Evolutionary conservation across 1,284 basidiomycete genomes (phyloP).

Genomic region (Sporisorium reilianum): DNA sequence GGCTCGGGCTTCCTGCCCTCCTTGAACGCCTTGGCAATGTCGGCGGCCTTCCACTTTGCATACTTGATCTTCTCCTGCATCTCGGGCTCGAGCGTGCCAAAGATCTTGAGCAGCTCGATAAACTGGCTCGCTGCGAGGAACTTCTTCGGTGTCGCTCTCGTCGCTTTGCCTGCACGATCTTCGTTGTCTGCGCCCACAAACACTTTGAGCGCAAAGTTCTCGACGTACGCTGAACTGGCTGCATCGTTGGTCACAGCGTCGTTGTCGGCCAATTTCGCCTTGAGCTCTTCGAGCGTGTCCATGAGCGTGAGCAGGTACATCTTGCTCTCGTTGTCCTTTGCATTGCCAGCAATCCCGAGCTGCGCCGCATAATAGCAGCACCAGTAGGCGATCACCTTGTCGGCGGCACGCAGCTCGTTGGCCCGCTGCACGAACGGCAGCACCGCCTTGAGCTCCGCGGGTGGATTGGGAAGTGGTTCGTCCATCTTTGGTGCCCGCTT

Average conservation of each 20-base stretch:
- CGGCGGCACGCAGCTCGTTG: conserved; percentile 82
- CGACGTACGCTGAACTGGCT: conserved; percentile 86
- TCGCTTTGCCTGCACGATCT: conserved; percentile 81
- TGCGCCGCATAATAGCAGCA: conserved; percentile 92
- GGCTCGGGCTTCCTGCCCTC: conserved; percentile 72
- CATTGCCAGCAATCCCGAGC: conserved; percentile 80
- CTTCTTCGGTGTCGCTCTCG: conserved; percentile 84
- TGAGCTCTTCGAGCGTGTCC: conserved; percentile 83
- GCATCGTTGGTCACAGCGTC: conserved; percentile 87
- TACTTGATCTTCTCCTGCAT: conserved; percentile 84
- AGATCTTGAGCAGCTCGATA: conserved; percentile 82
- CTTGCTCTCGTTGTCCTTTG: conserved; percentile 74
- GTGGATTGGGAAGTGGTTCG: conserved; percentile 44
- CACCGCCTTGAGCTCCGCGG: conserved; percentile 72
- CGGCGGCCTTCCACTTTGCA: conserved; percentile 91
- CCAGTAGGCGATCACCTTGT: conserved; percentile 93
- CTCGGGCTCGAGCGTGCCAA: conserved; percentile 72
- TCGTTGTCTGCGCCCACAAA: conserved; percentile 91
- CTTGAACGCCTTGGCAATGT: conserved; percentile 87
- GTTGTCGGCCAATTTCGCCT: conserved; percentile 78
- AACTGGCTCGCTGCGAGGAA: conserved; percentile 89
- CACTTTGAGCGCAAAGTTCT: conserved; percentile 91
- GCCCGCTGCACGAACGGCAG: conserved; percentile 88
- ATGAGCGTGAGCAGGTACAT: conserved; percentile 81
- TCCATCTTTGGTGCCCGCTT: conserved; percentile 30